Conservation (phyloP, 2,329 filamentous ascomycete genomes). For the Sclerotinia borealis region DNA sequence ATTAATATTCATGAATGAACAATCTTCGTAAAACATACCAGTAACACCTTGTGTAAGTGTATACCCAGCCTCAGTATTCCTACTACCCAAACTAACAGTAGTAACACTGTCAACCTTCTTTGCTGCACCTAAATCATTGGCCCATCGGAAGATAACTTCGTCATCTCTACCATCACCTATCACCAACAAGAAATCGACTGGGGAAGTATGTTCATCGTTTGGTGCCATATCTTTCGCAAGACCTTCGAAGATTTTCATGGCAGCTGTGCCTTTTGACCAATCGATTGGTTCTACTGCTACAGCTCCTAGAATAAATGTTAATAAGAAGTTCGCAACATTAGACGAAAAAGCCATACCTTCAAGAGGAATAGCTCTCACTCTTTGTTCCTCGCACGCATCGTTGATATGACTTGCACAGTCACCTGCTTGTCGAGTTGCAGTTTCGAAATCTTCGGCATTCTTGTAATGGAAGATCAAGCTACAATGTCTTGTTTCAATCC, state of each 20-base stretch:
- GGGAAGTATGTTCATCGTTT: slow-evolving; percentile 31
- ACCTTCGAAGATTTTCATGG: slow-evolving; percentile 63
- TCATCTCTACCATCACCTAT: slow-evolving; percentile 89
- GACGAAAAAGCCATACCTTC: slow-evolving; percentile 43
- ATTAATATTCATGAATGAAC: neutral
- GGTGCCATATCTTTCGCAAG: slow-evolving; percentile 39
- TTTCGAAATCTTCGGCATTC: slow-evolving; percentile 68
- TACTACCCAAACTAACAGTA: slow-evolving; percentile 78
- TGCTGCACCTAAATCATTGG: slow-evolving; percentile 63
- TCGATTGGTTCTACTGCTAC: slow-evolving; percentile 80
- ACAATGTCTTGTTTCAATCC: slow-evolving; percentile 86
- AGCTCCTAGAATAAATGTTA: slow-evolving; percentile 40
- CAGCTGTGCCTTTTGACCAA: slow-evolving; percentile 83
- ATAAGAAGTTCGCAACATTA: neutral
- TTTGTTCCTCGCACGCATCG: slow-evolving; percentile 77
- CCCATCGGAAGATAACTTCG: slow-evolving; percentile 91
- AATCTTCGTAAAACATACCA: slow-evolving; percentile 48
- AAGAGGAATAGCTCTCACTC: slow-evolving; percentile 75
- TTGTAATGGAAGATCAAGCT: slow-evolving; percentile 89
- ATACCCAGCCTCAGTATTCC: slow-evolving; percentile 80
- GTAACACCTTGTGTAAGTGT: slow-evolving; percentile 89
- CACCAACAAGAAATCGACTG: slow-evolving; percentile 81
- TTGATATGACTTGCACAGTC: slow-evolving; percentile 96
- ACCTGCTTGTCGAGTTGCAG: slow-evolving; percentile 71
- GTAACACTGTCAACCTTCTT: slow-evolving; percentile 62